Conservation (phyloP, 495 filamentous ascomycete genomes). For the Aspergillus affinis region DNA sequence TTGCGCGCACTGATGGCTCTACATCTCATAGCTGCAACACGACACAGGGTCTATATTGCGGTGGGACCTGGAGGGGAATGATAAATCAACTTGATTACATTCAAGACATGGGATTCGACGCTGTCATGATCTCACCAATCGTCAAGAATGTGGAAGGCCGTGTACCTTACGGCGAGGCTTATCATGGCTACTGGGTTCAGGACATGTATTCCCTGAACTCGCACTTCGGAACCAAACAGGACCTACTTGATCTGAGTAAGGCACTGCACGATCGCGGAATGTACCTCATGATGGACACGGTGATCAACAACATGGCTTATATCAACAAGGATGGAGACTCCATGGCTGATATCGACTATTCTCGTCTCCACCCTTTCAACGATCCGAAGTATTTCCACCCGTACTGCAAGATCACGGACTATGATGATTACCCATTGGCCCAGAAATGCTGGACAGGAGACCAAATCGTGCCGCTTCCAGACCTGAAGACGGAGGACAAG, state of each 20-base stretch:
- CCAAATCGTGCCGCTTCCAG: conserved; percentile 59
- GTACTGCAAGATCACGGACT: conserved; percentile 63
- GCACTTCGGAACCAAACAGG: conserved; percentile 63
- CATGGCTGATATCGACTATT: conserved; percentile 59
- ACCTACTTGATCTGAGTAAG: conserved; percentile 60
- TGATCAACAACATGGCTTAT: conserved; percentile 72
- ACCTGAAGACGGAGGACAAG: conserved; percentile 64
- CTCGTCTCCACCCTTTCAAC: conserved; percentile 63
- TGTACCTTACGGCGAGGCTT: conserved; percentile 55
- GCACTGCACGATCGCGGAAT: conserved; percentile 63
- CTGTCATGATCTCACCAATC: conserved; percentile 80
- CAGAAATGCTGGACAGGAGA: conserved; percentile 63
- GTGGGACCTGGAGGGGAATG: conserved; percentile 72
- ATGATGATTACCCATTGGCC: conserved; percentile 52
- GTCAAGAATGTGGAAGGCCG: conserved; percentile 56
- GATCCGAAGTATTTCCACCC: conserved; percentile 61
- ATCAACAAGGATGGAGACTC: conserved; percentile 50
- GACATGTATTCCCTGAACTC: conserved; percentile 65
- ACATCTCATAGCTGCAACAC: conserved; percentile 47
- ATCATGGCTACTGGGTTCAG: conserved; percentile 75
- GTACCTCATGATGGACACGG: conserved; percentile 75
- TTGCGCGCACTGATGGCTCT: conserved; percentile 66
- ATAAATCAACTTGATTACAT: conserved; percentile 59
- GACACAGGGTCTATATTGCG: conserved; percentile 61
- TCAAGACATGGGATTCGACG: conserved; percentile 77